Conservation (phyloP, 164 flowering plant species). For the Sedum album region DNA sequence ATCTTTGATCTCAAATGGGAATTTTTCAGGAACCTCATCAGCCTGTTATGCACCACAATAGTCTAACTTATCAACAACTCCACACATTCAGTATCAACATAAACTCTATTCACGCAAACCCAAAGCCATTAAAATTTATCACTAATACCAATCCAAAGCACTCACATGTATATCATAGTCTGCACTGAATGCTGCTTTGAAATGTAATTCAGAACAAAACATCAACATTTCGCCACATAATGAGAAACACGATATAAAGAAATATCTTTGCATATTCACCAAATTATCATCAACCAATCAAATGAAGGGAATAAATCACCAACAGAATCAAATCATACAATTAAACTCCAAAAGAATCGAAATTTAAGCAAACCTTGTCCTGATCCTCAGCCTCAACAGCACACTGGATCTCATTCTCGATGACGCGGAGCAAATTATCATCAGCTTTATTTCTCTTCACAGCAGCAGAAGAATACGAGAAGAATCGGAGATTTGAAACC, state of each 20-base stretch:
- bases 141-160: not conserved
- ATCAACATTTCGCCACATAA: no score
- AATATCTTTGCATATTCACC: no score
- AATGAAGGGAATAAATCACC: no score
- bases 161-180: not conserved
- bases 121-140: not conserved
- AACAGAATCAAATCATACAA: not conserved
- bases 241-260: no score
- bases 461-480: slow-evolving; percentile 19
- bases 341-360: not conserved
- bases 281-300: not conserved
- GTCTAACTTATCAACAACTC: not conserved
- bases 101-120: not conserved
- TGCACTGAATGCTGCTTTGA: not conserved
- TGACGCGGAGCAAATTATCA: slow-evolving; percentile 37
- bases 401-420: slow-evolving; percentile 50
- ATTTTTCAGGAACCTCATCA: slow-evolving; percentile 45
- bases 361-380: slow-evolving; percentile 25
- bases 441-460: slow-evolving; percentile 26
- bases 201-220: no score
- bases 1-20: slow-evolving; percentile 72
- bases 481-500: slow-evolving; percentile 11
- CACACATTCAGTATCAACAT: not conserved
- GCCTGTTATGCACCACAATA: slow-evolving; percentile 25
- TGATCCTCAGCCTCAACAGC: slow-evolving; percentile 43